phyloP scores from a whole-genome alignment of 192 early-diverging fungal species.

The Coemansia sp. region DNA sequence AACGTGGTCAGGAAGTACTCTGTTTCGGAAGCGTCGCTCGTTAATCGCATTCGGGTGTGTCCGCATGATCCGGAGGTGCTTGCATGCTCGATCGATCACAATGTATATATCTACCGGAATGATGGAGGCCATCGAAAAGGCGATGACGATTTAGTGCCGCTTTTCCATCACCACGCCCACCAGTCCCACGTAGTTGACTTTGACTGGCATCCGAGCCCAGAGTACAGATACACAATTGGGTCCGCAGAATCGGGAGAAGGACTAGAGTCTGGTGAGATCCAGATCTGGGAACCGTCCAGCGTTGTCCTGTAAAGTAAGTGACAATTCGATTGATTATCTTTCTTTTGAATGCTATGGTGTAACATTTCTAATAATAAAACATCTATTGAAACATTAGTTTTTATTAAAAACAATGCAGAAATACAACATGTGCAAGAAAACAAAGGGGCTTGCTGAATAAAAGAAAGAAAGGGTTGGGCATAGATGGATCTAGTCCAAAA shows the following conservation, averaged over 20 bases:
- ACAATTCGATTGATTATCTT: neutral
- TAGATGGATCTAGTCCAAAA: slow-evolving; percentile 10
- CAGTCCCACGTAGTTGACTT: slow-evolving; percentile 38
- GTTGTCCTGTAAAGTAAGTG: slow-evolving; percentile 4
- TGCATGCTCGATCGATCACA: slow-evolving; percentile 27
- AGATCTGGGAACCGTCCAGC: slow-evolving; percentile 41
- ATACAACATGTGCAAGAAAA: neutral
- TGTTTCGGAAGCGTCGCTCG: neutral
- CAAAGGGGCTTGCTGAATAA: neutral
- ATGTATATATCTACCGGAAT: slow-evolving; percentile 35
- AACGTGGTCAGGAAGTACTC: slow-evolving; percentile 7
- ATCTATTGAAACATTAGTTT: slow-evolving; percentile 1
- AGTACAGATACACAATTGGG: slow-evolving; percentile 43
- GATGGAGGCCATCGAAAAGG: neutral
- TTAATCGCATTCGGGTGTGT: slow-evolving; percentile 26
- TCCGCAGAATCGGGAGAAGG: slow-evolving; percentile 31
- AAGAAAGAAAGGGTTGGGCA: neutral
- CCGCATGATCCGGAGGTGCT: slow-evolving; percentile 34
- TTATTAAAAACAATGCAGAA: slow-evolving; percentile 3
- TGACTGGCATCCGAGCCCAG: slow-evolving; percentile 36
- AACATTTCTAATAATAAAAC: too few species aligned
- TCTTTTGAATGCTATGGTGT: neutral
- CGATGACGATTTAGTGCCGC: neutral
- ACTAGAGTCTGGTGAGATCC: slow-evolving; percentile 30
- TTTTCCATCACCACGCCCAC: slow-evolving; percentile 39